phyloP scores from a whole-genome alignment of 371 early-diverging fungal genomes.

The Mortierella sp. region DNA sequence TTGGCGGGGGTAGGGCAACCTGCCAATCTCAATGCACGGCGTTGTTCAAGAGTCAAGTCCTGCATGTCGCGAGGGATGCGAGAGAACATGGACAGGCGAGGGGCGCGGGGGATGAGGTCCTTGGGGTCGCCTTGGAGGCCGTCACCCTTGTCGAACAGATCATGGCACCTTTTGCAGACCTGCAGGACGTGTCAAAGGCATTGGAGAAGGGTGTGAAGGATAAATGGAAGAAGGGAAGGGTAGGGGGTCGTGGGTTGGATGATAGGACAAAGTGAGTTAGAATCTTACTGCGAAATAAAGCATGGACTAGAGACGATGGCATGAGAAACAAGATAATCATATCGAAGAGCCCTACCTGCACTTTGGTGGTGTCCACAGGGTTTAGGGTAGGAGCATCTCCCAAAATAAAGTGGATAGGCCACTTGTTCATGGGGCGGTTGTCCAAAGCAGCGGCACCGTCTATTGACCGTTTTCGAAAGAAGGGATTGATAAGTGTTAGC shows the following conservation, averaged over 20 bases:
- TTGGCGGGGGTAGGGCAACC: conserved; percentile 45
- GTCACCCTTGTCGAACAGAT: conserved; percentile 40
- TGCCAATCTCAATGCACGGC: conserved; percentile 30
- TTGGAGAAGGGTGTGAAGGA: neutral
- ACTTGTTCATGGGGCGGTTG: conserved; percentile 40
- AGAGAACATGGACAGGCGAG: conserved; percentile 49
- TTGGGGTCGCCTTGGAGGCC: conserved; percentile 41
- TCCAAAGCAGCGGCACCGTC: conserved; percentile 52
- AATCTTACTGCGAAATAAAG: too few relatives aligned
- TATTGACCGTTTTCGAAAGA: neutral
- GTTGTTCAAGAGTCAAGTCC: conserved; percentile 29
- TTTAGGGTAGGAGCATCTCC: conserved; percentile 45
- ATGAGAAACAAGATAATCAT: neutral
- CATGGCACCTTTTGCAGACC: conserved; percentile 45
- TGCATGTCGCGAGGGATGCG: conserved; percentile 45
- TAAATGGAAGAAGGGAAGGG: neutral
- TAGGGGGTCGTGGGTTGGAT: conserved; percentile 8
- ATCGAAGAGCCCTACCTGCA: conserved; percentile 21
- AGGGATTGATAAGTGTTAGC: neutral
- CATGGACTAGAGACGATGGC: too few relatives aligned
- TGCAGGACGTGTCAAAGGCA: neutral
- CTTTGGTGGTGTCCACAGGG: conserved; percentile 47
- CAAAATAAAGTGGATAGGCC: conserved; percentile 47
- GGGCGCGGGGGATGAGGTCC: conserved; percentile 42
- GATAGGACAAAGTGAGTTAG: neutral